These are phyloP conservation scores for Globisporangium solare DNA, from an alignment of 352 stramenopile species.

Conservation along the genomic window DNA sequence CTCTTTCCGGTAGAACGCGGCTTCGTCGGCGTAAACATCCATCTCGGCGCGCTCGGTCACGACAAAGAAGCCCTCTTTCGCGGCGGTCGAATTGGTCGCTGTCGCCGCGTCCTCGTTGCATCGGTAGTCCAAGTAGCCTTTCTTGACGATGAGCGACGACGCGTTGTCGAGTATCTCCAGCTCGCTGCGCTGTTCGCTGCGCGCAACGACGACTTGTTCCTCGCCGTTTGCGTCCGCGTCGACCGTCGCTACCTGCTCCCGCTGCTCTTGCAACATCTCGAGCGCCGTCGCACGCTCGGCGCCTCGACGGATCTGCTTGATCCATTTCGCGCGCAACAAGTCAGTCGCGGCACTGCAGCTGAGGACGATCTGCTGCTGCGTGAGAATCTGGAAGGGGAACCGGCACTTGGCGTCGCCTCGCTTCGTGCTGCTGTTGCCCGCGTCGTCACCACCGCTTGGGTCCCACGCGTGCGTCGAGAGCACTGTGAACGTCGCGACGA, in stretches of 20 bases:
- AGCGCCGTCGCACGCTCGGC: constrained; percentile 44
- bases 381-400: constrained; percentile 70
- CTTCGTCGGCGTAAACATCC: constrained; percentile 42
- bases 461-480: constrained; percentile 45
- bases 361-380: constrained; percentile 55
- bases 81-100: constrained; percentile 11
- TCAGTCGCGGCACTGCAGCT: constrained; percentile 58
- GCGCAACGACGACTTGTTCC: neutral
- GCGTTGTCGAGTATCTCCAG: neutral
- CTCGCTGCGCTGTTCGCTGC: neutral
- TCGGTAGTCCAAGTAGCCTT: constrained; percentile 19
- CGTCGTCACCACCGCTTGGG: constrained; percentile 2
- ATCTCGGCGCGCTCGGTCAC: constrained; percentile 26
- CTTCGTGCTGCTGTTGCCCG: constrained; percentile 19
- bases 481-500: constrained; percentile 30
- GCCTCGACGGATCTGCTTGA: constrained; percentile 53
- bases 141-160: neutral
- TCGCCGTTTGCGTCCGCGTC: neutral
- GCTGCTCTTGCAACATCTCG: constrained; percentile 52
- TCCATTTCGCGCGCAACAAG: constrained; percentile 56
- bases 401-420: constrained; percentile 19
- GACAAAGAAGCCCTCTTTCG: constrained; percentile 30
- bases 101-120: neutral
- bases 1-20: constrained; percentile 27
- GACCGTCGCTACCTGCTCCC: constrained; percentile 18